Base-by-base conservation (phyloP, 1,139 yeast genomes). In the Suhomyces atakaporum region DNA sequence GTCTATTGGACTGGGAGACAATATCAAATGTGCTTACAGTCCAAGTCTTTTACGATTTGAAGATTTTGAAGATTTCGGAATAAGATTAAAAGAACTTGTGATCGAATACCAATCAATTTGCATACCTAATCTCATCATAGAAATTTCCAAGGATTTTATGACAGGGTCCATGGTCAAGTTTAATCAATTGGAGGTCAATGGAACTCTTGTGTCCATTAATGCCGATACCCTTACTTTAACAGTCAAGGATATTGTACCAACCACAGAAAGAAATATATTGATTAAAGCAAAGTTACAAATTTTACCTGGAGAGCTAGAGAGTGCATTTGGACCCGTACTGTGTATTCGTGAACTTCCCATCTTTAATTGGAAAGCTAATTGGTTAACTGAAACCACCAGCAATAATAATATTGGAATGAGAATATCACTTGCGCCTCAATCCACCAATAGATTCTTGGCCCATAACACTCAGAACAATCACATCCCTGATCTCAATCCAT, bases 161-260 rank as follows among this genome's bases (percentile, higher is more conserved):
- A 50, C 59, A 10, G 48, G 49, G 35, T 46, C 49, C 9, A 36
- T 50, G 29, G 56, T 56, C 6, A 24, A 25, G 20, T 51, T 58
- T 23, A 43, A 43, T 20, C 46, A 49, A 25, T 43, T 63, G 10
- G 69, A 62, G 31, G 50, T 51, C 11, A 53, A 56, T 38, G 66
- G 64, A 1, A 44, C 42, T 25, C 31, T 50, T 26, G 25, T 40
- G 7, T 31, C 44, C 3, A 15, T 43, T 16, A 28, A 33, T n/a
- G 16, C 36, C 7, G 43, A 45, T 14, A 28, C 13, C 12, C 29
- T 45, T 9, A 33, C 43, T 11, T 25, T 57, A 8, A 29, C 39
- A 11, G 30, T 55, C 4, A 50, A 50, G 25, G 53, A 52, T 35
- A 22, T 53, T 11, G 19, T 33, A n/a, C 51, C 54, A 3, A 25